Conservation (phyloP, 306 rosid species). For the Purshia tridentata region DNA sequence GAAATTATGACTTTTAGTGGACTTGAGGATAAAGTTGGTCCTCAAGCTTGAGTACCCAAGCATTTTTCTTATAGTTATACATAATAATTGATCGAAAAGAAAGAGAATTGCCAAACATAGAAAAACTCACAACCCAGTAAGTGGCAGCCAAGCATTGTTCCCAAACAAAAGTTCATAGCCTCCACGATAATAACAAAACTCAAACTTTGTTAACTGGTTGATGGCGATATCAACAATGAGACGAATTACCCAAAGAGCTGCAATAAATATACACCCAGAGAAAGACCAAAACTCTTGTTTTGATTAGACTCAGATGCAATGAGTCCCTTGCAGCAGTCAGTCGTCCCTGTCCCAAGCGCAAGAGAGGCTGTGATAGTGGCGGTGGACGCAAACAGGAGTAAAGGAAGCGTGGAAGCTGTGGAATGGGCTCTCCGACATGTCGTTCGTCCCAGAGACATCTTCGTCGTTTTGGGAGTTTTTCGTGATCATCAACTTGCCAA, state of each 20-base stretch:
- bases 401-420: slow-evolving; percentile 12
- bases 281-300: not conserved
- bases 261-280: not conserved
- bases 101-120: too few species aligned
- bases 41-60: too few species aligned
- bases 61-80: too few species aligned
- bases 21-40: too few species aligned
- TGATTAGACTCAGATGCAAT: too few species aligned
- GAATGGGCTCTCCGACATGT: slow-evolving; percentile 28
- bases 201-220: not conserved
- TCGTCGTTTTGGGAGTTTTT: slow-evolving; percentile 30
- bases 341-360: too few species aligned
- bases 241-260: not conserved
- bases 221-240: not conserved
- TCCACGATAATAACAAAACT: not conserved
- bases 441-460: slow-evolving; percentile 20
- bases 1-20: too few species aligned
- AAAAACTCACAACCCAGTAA: too few species aligned
- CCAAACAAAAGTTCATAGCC: not conserved
- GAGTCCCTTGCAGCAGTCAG: too few species aligned
- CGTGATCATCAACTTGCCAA: not conserved
- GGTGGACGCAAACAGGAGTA: slow-evolving; percentile 15
- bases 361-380: slow-evolving; percentile 19
- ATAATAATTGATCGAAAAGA: too few species aligned
- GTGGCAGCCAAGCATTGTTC: too few species aligned